Evolutionary conservation across 2,329 filamentous ascomycete genomes (phyloP).

Genomic region (Penicillium italicum): DNA sequence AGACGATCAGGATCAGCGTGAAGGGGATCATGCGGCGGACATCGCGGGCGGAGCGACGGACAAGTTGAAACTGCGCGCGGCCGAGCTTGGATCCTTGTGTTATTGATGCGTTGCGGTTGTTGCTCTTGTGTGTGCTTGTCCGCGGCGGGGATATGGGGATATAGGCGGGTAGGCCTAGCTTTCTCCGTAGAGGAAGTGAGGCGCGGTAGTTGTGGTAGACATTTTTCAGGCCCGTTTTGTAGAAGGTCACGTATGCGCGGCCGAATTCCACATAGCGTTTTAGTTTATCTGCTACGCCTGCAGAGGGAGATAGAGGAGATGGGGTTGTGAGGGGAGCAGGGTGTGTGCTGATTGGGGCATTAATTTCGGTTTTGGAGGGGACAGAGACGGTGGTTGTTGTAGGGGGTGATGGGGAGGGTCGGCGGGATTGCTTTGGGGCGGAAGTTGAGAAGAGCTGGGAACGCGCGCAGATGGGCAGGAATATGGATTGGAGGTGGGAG

Average conservation of each 20-base stretch:
- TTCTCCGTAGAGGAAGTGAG: constrained; percentile 31
- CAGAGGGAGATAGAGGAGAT: constrained; percentile 43
- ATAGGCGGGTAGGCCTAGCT: constrained; percentile 31
- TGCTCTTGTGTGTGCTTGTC: constrained; percentile 7
- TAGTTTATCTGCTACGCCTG: constrained; percentile 39
- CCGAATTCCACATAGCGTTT: constrained; percentile 52
- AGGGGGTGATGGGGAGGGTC: constrained; percentile 10
- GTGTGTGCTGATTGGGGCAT: constrained; percentile 69
- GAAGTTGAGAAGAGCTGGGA: constrained; percentile 18
- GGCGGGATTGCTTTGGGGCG: constrained; percentile 10
- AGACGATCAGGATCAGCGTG: constrained; percentile 67
- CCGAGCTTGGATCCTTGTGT: constrained; percentile 40
- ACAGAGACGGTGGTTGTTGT: constrained; percentile 6
- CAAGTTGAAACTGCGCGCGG: constrained; percentile 67
- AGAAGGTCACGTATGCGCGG: constrained; percentile 76
- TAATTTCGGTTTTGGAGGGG: constrained; percentile 46
- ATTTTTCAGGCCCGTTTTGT: constrained; percentile 77
- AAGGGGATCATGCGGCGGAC: constrained; percentile 76
- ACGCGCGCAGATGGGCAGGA: not conserved
- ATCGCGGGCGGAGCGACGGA: constrained; percentile 67
- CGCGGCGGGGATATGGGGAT: constrained; percentile 34
- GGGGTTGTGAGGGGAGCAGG: constrained; percentile 68
- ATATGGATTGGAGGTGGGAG: not conserved
- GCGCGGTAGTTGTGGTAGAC: constrained; percentile 63
- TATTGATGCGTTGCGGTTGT: constrained; percentile 9